Evolutionary conservation across 345 rosid species (phyloP), one percentile per base, ranked within the genome.

Genomic region (Populus ilicifolia): DNA sequence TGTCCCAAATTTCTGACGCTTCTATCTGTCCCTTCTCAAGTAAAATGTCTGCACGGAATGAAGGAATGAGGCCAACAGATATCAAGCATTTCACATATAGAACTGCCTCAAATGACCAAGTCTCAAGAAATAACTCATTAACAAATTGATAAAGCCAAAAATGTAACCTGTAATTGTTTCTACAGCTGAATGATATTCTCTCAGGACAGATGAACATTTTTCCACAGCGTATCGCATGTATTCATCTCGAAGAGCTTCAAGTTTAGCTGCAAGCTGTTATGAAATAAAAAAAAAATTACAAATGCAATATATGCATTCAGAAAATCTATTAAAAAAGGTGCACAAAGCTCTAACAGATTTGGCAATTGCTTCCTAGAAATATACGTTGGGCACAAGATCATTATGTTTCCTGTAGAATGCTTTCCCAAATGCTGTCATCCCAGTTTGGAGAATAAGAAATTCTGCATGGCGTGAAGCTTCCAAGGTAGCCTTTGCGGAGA

Each of bases 341-440:
- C 13, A 54, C 70, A 14, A 72, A 70, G 30, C 52, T 35, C 35
- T 35, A 69, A 62, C 33, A 72, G 18, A 72, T 70, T 75, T 29
- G 74, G 50, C 65, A 74, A 9, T 46, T 30, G 52, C 43, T 68
- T 25, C 18, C 52, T 0, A 52, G 25, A 71, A 54, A 70, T 87
- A 36, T 83, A 95, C 99, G 75, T 90, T 93, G 62, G 98, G 97
- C 73, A 91, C 90, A 56, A 95, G 97, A 86, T 95, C 99, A 68
- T 88, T 83, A 77, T 89, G 93, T 75, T 86, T 88, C 81, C 97
- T 87, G 87, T 91, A 95, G 87, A 87, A 91, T 63, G 94, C 93
- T 83, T 93, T 93, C 71, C 99, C 99, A 71, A 95, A 95, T 44
- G 96, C 94, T 65, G 99, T 91, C 99, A 95, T 95, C 80, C 99